Evolutionary conservation across 164 flowering plant species (phyloP), one percentile per base, ranked within the genome.

Genomic region (Magnolia sinica): DNA sequence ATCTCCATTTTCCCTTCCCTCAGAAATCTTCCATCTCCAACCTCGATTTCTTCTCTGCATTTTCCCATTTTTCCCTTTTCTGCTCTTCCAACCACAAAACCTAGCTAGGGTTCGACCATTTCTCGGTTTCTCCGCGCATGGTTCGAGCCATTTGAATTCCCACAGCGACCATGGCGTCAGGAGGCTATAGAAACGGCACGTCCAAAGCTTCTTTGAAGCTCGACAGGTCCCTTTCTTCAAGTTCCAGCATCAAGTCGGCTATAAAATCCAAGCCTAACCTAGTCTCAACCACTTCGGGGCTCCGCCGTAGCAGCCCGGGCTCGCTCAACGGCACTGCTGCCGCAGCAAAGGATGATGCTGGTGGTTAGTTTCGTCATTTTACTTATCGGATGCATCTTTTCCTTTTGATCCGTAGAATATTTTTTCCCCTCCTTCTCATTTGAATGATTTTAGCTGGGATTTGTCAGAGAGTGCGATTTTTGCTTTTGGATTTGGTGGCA

Each of bases 331-430:
- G 23, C n/a, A 13, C 74, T 24, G 74, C 37, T 24, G 37, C 37
- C 23, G 76, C 58, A 11, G 70, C 23, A 9, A 68, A 59, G 52
- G 73, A 76, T 50, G 78, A 76, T 22, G 19, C 78, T n/a, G 78
- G 73, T 37, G 78, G 78, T 76, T 27, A 20, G 67, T 58, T 61
- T 72, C 7, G n/a, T 59, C 27, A 8, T 10, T 20, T 73, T 64
- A 45, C 11, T 64, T 59, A 31, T 4, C 16, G 16, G 2, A 18
- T 20, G 50, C 31, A 1, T 55, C 61, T 55, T 55, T 55, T 55
- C 16, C 61, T 55, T 37, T 55, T 3, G 19, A 55, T 55, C 10
- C 61, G 61, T 9, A 16, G 61, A 11, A 16, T 55, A 8, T 11
- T 11, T 3, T 11, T 55, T 14, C 0, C 27, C 61, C 27, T 13